These are phyloP conservation scores for Globisporangium nodosum DNA, from an alignment of 352 stramenopile species.

Conservation along the genomic window DNA sequence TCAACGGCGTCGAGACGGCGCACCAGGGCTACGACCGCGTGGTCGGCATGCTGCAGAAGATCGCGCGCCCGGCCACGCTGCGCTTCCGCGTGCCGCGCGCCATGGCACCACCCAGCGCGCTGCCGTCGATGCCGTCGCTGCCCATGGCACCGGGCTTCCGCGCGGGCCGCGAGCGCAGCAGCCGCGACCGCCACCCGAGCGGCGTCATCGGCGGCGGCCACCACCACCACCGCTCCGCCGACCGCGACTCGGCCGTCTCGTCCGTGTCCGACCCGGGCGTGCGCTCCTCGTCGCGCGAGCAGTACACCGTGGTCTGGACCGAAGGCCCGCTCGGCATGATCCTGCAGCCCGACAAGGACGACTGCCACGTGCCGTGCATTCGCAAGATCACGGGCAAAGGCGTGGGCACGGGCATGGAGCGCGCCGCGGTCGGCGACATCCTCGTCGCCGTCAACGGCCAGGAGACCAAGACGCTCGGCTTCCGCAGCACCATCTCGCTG, in stretches of 20 bases:
- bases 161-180: constrained; percentile 10
- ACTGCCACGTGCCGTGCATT: constrained; percentile 85
- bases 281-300: constrained; percentile 47
- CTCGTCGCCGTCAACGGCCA: constrained; percentile 81
- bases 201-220: too few relatives aligned
- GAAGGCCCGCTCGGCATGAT: constrained; percentile 85
- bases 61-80: constrained; percentile 70
- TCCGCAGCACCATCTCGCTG: constrained; percentile 80
- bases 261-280: constrained; percentile 34
- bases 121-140: constrained; percentile 12
- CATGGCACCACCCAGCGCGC: constrained; percentile 14
- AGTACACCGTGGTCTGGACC: constrained; percentile 86
- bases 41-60: constrained; percentile 79
- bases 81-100: constrained; percentile 76
- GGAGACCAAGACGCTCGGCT: constrained; percentile 79
- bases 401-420: constrained; percentile 78
- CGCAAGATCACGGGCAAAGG: constrained; percentile 86
- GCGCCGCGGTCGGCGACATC: constrained; percentile 71
- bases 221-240: constrained; percentile 11
- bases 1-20: constrained; percentile 83
- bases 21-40: constrained; percentile 83
- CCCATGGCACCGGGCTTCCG: constrained; percentile 26
- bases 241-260: constrained; percentile 24
- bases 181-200: neutral
- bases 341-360: constrained; percentile 77